Conservation (phyloP, 805 yeast species). For the Zygotorulaspora danielsina region DNA sequence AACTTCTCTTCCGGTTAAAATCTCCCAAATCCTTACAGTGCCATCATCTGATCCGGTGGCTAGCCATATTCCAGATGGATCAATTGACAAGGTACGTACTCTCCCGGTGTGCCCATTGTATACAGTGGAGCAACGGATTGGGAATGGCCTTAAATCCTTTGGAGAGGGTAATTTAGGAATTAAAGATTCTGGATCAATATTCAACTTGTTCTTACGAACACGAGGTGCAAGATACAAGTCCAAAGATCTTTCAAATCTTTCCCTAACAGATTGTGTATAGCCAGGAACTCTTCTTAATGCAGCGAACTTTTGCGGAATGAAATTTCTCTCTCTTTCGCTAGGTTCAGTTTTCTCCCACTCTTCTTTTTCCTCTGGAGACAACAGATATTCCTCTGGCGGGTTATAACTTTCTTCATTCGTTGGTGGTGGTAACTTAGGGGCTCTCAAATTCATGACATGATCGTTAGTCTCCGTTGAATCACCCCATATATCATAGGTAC, state of each 20-base stretch:
- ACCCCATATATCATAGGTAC: constrained; percentile 80
- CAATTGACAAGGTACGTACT: constrained; percentile 76
- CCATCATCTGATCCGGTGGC: constrained; percentile 99
- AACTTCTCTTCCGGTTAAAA: constrained; percentile 90
- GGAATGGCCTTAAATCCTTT: constrained; percentile 94
- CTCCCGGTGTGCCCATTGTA: constrained; percentile 81
- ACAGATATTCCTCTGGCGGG: constrained; percentile 93
- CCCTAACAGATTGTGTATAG: constrained; percentile 78
- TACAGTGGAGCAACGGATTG: constrained; percentile 78
- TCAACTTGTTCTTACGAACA: constrained; percentile 81
- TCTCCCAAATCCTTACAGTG: constrained; percentile 93
- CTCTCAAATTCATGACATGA: constrained; percentile 87
- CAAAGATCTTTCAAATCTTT: constrained; percentile 87
- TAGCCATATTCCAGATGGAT: constrained; percentile 88
- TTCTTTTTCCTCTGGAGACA: constrained; percentile 70
- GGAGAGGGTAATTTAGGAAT: constrained; percentile 97
- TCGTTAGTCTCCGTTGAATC: constrained; percentile 57
- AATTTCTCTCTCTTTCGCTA: constrained; percentile 71
- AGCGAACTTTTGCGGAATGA: constrained; percentile 73
- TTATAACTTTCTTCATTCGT: constrained; percentile 94
- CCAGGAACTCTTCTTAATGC: constrained; percentile 93
- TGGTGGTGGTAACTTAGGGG: constrained; percentile 95
- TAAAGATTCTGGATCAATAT: constrained; percentile 92
- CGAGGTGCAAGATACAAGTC: constrained; percentile 96
- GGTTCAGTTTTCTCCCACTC: constrained; percentile 69